Evolutionary conservation across 2,329 filamentous ascomycete genomes (phyloP).

Genomic region (Pseudogymnoascus sp.): DNA sequence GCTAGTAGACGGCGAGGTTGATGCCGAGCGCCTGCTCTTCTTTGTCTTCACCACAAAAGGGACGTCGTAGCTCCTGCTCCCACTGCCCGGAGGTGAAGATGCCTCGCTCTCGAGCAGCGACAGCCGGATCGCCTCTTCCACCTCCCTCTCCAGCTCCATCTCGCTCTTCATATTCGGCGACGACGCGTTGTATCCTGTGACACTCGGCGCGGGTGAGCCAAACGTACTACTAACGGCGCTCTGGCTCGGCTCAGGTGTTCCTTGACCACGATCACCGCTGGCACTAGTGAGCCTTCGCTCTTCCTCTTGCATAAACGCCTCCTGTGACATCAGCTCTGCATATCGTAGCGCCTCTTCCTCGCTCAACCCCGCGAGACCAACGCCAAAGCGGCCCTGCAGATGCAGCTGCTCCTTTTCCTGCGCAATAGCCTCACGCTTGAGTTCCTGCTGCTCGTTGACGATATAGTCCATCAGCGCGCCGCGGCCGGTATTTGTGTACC

Average conservation of each 20-base stretch:
- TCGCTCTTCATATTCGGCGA: constrained; percentile 31
- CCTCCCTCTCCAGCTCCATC: constrained; percentile 50
- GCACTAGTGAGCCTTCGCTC: constrained; percentile 47
- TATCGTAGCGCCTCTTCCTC: constrained; percentile 61
- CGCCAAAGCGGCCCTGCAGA: constrained; percentile 74
- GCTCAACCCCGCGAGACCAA: constrained; percentile 63
- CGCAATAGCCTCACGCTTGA: constrained; percentile 65
- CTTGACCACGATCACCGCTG: constrained; percentile 41
- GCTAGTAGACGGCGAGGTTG: constrained; percentile 33
- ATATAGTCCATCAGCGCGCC: constrained; percentile 76
- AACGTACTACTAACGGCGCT: constrained; percentile 38
- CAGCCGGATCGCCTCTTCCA: constrained; percentile 57
- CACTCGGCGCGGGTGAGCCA: constrained; percentile 49
- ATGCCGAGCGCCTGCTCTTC: constrained; percentile 34
- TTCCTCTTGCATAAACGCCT: constrained; percentile 51
- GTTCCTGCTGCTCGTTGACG: constrained; percentile 73
- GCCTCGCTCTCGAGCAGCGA: constrained; percentile 52
- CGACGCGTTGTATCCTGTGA: constrained; percentile 33
- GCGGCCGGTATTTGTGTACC: constrained; percentile 56
- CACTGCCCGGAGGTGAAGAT: constrained; percentile 40
- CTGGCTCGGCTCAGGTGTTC: constrained; percentile 23
- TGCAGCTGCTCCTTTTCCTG: constrained; percentile 61
- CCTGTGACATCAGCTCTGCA: constrained; percentile 60
- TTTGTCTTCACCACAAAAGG: constrained; percentile 43
- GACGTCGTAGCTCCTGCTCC: constrained; percentile 40